Base-by-base conservation (phyloP, 805 yeast genomes). In the Metschnikowia cubensis region DNA sequence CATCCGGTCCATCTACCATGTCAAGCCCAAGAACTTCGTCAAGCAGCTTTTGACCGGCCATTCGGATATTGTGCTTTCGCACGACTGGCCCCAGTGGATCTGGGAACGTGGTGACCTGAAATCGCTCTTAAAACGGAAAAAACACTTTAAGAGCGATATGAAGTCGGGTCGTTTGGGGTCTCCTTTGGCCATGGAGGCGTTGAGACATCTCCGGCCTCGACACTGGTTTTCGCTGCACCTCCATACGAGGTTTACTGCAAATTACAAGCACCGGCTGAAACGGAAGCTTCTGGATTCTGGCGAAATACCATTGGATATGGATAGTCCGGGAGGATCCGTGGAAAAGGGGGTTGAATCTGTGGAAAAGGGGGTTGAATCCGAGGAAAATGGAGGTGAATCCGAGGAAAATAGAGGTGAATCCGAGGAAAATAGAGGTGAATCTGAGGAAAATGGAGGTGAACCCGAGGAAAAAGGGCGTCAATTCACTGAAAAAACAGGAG, bases 1-100 rank as follows among this genome's bases (percentile, higher is more conserved):
- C 3, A 59, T 82, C 22, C 66, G 87, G 48, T 79, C 89, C 13
- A 76, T 82, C 0, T 88, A 87, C 66, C 97, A 94, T 66, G 82
- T 84, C 46, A 79, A 91, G 35, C 79, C 86, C 42, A 74, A 75
- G 48, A 86, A 85, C 50, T 80, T 79, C 49, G 54, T 82, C 35
- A 86, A 85, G 53, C 67, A 89, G 57, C 67, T 72, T 56, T 56
- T 78, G 58, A 58, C 78, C 51, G 51, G 57, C 11, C 17, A 39
- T 15, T 42, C 81, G 5, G 87, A 88, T 57, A 63, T 90, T 1
- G 74, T 85, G 63, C 52, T 92, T 47, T 80, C 88, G 32, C 99
- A 94, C 66, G 99, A 94, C 70, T 94, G 99, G 99, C 99, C 99
- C 0, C 83, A 75, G 37, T 88, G 87, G 3, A 83, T 91, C 8